Evolutionary conservation across 441 rosid genomes (phyloP), one percentile per base, ranked within the genome.

Genomic region (Populus hybrid): DNA sequence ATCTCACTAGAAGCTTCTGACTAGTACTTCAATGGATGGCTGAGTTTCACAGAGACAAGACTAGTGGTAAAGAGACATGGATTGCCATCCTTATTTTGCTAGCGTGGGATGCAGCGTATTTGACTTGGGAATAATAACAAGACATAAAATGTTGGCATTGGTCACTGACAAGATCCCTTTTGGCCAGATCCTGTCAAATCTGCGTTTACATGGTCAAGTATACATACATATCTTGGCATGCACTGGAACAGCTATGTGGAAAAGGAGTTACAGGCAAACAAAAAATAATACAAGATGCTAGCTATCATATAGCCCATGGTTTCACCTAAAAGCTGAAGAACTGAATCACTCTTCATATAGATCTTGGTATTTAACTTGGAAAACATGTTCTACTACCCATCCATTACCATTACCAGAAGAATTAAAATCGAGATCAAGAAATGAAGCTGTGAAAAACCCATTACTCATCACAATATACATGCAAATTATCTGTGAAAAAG

Each of bases 1-100:
- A 19, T 23, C 42, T 11, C 67, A 12, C 50, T 76, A 24, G 79
- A 75, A 74, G 70, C 34, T 70, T 81, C 76, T 19, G 70, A 7
- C 74, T 14, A 53, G 61, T 6, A 38, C 72, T 71, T 46, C 71
- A 65, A 42, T 21, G 19, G 19, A 75, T 24, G 30, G 42, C 1
- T n/a, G 46, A 67, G 61, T 66, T 18, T 9, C 14, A 53, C 21
- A 53, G 0, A 18, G 61, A 53, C 61, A 53, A 53, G 61, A 6
- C n/a, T 0, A 53, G 61, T 53, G 61, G 0, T 53, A 16, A 18
- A 53, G 61, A 18, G 61, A 16, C 21, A 53, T 53, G n/a, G 61
- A 53, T 53, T 53, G 61, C 21, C 61, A 11, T 46, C 61, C 61
- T 53, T 53, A 6, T 53, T 53, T 16, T 53, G 61, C 8, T 18